Evolutionary conservation across 2,329 filamentous ascomycete species (phyloP).

Genomic region (Aspergillus neoniger): DNA sequence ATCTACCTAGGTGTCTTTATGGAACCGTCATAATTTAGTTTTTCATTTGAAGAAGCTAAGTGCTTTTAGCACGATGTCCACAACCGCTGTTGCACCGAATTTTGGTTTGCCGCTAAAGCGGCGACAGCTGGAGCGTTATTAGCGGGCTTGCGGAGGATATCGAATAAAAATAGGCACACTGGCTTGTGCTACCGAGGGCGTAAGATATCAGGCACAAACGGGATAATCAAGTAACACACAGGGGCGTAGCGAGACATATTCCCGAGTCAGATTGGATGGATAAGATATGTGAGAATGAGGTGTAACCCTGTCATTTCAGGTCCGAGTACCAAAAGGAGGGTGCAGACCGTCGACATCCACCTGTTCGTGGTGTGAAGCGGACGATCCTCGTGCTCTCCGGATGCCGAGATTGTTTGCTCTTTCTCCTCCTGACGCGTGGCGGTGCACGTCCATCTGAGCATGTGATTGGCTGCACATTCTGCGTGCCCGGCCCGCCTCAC

Average conservation of each 20-base stretch:
- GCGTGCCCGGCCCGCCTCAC: conserved; percentile 8
- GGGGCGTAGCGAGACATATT: neutral
- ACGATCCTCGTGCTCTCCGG: neutral
- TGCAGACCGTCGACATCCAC: neutral
- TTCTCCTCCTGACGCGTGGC: conserved; percentile 4
- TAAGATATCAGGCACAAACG: neutral
- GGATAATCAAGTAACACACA: neutral
- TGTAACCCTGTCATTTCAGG: neutral
- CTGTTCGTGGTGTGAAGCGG: neutral
- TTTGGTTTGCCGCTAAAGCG: neutral
- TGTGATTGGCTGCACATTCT: neutral
- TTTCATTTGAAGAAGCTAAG: neutral
- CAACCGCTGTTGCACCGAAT: neutral
- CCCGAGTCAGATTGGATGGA: neutral
- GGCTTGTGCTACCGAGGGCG: neutral
- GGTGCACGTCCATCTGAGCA: neutral
- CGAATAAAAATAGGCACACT: neutral
- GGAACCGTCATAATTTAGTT: neutral
- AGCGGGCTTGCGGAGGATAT: neutral
- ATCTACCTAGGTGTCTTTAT: neutral
- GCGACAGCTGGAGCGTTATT: neutral
- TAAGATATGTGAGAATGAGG: neutral
- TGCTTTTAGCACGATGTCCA: neutral
- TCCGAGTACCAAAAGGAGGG: neutral
- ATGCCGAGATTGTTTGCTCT: neutral